Base-by-base conservation (phyloP, 495 filamentous ascomycete species). In the Annulohypoxylon maeteangense region DNA sequence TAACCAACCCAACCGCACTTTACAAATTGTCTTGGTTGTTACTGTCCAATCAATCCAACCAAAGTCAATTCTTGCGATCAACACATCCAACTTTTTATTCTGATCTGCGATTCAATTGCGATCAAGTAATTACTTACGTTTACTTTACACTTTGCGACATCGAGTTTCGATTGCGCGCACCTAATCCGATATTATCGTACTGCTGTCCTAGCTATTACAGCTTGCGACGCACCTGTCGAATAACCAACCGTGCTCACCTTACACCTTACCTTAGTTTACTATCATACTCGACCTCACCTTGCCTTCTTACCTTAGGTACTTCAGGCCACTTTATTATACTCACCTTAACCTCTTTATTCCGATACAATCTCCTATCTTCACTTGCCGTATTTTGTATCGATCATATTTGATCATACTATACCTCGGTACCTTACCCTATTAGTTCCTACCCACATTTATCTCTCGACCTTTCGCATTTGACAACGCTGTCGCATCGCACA, bases 11-110 rank as follows among this genome's bases (percentile, higher is more conserved):
- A 44, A 60, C 38, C 31, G 12, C 44, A 59, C 44, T 48, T 48
- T 45, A 66, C 44, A 66, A 50, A 48, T 48, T 67, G 54, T 51
- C 56, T 67, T 60, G 55, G 64, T 67, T 14, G 42, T 47, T 47
- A 56, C 45, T 38, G 50, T 22, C 29, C 50, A 44, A 32, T 44
- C 55, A 67, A 34, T 45, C 23, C 64, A 67, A 51, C 31, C 50
- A 62, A 62, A 34, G 29, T 34, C 29, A 29, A 54, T 57, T 40
- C 66, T 50, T 47, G 29, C 48, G 47, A 59, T 34, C 56, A 54
- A 44, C 40, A 20, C n/a, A 34, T 27, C 55, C 38, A 67, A 45
- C 50, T 56, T 68, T 22, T 25, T 42, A 12, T 29, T 12, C 23
- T 40, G 23, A n/a, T 25, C 47, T 48, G 40, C 40, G 16, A 44